These are phyloP conservation scores for Starmerella scarabaei DNA, from an alignment of 805 yeast species.

Conservation along the genomic window DNA sequence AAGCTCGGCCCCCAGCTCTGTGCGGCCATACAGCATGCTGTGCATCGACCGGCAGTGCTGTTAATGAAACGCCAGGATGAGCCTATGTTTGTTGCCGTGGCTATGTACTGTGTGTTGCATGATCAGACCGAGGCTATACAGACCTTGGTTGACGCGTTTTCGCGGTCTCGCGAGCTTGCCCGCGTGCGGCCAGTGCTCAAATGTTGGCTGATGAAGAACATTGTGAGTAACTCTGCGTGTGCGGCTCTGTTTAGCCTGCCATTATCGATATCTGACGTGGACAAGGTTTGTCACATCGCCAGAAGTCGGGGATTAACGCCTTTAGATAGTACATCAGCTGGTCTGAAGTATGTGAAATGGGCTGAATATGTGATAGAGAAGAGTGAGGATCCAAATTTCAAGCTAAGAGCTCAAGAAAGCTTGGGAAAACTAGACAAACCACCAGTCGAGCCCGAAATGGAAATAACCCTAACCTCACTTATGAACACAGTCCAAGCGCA, in stretches of 20 bases:
- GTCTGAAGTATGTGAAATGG: constrained; percentile 6
- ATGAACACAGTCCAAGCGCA: background rate
- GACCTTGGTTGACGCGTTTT: constrained; percentile 3
- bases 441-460: background rate
- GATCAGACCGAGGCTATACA: constrained; percentile 1
- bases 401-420: background rate
- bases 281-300: background rate
- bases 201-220: background rate
- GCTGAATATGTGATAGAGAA: background rate
- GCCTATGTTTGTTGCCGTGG: constrained; percentile 7
- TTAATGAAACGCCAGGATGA: background rate
- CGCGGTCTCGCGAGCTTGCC: constrained; percentile 3
- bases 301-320: background rate
- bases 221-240: constrained; percentile 3
- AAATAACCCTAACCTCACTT: background rate
- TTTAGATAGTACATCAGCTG: constrained; percentile 2
- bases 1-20: no score
- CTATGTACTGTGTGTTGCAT: constrained; percentile 1
- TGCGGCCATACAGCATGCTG: no score
- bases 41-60: no score
- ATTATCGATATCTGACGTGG: constrained; percentile 8
- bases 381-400: background rate
- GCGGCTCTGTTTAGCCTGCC: constrained; percentile 6
- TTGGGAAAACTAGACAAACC: background rate
- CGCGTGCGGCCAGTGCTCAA: constrained; percentile 2